These are phyloP conservation scores for Penicillium sp. DNA, from an alignment of 2,329 filamentous ascomycete genomes.

Conservation along the genomic window DNA sequence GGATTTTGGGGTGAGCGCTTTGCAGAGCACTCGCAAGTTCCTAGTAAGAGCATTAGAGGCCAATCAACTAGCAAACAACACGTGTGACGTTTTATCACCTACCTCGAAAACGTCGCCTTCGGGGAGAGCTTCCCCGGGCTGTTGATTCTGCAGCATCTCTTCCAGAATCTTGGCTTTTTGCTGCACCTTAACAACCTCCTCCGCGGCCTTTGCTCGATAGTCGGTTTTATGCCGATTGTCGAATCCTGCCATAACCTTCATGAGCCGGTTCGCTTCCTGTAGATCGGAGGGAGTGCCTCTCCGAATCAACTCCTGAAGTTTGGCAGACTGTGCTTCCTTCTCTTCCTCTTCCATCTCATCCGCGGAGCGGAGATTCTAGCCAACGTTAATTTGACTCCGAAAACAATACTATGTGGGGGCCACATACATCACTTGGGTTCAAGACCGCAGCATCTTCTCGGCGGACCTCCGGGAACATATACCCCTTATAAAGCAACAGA, in stretches of 20 bases:
- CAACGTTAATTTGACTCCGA: constrained; percentile 29
- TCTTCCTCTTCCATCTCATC: constrained; percentile 99
- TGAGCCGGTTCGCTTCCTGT: constrained; percentile 93
- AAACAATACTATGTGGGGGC: neutral
- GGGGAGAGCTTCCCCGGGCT: constrained; percentile 74
- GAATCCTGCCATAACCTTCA: constrained; percentile 99
- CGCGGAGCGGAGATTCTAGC: constrained; percentile 85
- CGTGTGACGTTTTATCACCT: constrained; percentile 9
- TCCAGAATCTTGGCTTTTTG: constrained; percentile 91
- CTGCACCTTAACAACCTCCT: constrained; percentile 91
- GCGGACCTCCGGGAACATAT: constrained; percentile 88
- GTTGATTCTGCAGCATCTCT: constrained; percentile 84
- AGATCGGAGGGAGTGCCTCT: constrained; percentile 88
- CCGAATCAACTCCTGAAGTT: constrained; percentile 93
- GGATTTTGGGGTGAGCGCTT: constrained; percentile 96
- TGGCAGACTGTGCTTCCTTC: constrained; percentile 90
- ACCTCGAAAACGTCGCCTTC: constrained; percentile 70
- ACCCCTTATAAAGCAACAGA: constrained; percentile 92
- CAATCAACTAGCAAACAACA: neutral
- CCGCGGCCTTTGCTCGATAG: constrained; percentile 94
- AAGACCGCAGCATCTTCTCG: constrained; percentile 93
- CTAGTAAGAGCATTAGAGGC: constrained; percentile 39
- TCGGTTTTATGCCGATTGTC: constrained; percentile 95
- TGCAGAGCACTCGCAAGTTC: constrained; percentile 86
- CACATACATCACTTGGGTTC: constrained; percentile 89